Conservation (phyloP, 2,329 filamentous ascomycete species). For the Graphium sp. region DNA sequence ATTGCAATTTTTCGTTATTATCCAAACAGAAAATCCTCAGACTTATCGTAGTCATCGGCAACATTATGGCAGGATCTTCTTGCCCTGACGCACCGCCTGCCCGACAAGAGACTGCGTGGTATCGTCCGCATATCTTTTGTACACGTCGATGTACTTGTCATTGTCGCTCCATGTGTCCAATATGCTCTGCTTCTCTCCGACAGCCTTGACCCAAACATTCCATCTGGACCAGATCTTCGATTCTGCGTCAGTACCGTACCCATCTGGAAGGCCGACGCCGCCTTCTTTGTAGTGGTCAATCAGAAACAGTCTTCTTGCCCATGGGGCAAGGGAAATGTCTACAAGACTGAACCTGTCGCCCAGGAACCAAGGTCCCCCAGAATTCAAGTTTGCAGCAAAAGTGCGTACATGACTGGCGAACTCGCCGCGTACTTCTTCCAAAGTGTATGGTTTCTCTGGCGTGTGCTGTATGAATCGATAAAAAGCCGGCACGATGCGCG, state of each 20-base stretch:
- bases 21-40: too few species aligned
- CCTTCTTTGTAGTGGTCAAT: slow-evolving; percentile 58
- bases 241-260: slow-evolving; percentile 16
- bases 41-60: too few species aligned
- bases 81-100: slow-evolving; percentile 45
- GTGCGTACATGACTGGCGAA: slow-evolving; percentile 41
- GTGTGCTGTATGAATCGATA: slow-evolving; percentile 46
- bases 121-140: slow-evolving; percentile 50
- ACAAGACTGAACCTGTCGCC: slow-evolving; percentile 47
- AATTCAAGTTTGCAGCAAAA: slow-evolving; percentile 45
- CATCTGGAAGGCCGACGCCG: slow-evolving; percentile 25
- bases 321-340: slow-evolving; percentile 56
- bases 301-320: slow-evolving; percentile 54
- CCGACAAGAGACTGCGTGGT: slow-evolving; percentile 43
- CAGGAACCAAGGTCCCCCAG: slow-evolving; percentile 43
- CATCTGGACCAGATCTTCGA: slow-evolving; percentile 44
- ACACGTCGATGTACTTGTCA: slow-evolving; percentile 51
- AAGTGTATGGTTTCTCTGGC: slow-evolving; percentile 24
- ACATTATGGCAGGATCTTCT: slow-evolving; percentile 42
- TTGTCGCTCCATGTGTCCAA: slow-evolving; percentile 50
- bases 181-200: slow-evolving; percentile 43
- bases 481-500: slow-evolving; percentile 50
- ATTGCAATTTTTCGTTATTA: too few species aligned
- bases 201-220: slow-evolving; percentile 44
- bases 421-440: slow-evolving; percentile 37